phyloP scores from a whole-genome alignment of 1,139 yeast species.

The Blastobotrys arbuscula region DNA sequence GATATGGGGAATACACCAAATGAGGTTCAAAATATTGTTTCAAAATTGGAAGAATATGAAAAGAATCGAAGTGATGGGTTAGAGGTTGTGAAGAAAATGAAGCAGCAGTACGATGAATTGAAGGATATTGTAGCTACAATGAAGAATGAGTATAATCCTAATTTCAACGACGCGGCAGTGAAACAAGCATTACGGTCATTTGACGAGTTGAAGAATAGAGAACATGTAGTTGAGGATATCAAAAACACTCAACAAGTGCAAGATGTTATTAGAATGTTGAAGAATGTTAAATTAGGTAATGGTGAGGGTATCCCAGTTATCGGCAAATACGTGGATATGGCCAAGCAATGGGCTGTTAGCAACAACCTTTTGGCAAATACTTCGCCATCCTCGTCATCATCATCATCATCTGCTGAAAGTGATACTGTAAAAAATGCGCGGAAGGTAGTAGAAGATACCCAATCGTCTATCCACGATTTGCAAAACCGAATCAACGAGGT shows the following conservation, averaged over 20 bases:
- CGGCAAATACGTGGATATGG: conserved; percentile 11
- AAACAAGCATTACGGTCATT: conserved; percentile 61
- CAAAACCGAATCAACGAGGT: conserved; percentile 1
- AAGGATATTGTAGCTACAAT: conserved; percentile 45
- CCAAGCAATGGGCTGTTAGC: conserved; percentile 23
- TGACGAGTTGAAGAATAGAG: conserved; percentile 34
- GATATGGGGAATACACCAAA: conserved; percentile 24
- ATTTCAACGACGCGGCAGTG: conserved; percentile 85
- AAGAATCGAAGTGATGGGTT: conserved; percentile 27
- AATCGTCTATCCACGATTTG: conserved; percentile 1
- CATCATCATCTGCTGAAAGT: background rate
- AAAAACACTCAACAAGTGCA: conserved; percentile 4
- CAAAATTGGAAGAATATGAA: conserved; percentile 24
- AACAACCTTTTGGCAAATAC: conserved; percentile 26
- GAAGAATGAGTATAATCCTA: conserved; percentile 68
- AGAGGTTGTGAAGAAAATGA: conserved; percentile 22
- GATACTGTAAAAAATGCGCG: conserved; percentile 4
- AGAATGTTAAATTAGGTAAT: conserved; percentile 2
- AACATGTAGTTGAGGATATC: conserved; percentile 10
- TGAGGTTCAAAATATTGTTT: conserved; percentile 8
- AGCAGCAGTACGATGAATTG: conserved; percentile 27
- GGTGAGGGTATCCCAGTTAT: conserved; percentile 8
- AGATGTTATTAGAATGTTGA: conserved; percentile 9
- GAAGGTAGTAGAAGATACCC: conserved; percentile 6
- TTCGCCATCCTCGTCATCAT: no score